A percentile compares a stretch with the other conserved stretches of the same genome.
Evolutionary conservation across 1,284 basidiomycete genomes (phyloP).

Genomic region (Ganoderma multipileum): DNA sequence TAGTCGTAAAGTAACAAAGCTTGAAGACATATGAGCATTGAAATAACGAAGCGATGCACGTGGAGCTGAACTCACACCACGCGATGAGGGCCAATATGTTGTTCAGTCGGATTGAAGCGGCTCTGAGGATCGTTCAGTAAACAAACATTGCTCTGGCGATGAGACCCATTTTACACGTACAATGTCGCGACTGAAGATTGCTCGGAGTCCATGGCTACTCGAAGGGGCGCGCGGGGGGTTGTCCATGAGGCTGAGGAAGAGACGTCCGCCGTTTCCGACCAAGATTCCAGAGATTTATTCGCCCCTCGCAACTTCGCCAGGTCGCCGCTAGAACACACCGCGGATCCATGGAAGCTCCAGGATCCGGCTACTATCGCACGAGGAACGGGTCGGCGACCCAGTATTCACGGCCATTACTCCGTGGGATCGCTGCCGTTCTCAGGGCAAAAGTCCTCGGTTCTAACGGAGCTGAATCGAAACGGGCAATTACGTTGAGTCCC

Average conservation of each 20-base stretch:
- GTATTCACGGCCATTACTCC: neutral
- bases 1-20: constrained; percentile 23
- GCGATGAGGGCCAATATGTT: constrained; percentile 17
- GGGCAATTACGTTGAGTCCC: neutral
- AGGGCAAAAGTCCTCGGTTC: neutral
- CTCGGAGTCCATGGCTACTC: constrained; percentile 5
- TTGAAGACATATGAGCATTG: constrained; percentile 3
- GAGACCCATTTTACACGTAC: neutral
- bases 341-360: neutral
- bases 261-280: neutral
- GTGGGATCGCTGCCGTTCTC: neutral
- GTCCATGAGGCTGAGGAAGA: neutral
- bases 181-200: neutral
- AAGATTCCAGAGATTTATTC: neutral
- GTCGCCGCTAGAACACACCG: neutral
- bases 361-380: neutral
- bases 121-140: constrained; percentile 6
- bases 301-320: neutral
- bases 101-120: constrained; percentile 13
- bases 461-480: neutral
- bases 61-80: constrained; percentile 8
- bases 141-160: neutral
- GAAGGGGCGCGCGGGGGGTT: neutral
- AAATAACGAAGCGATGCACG: neutral
- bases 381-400: neutral